phyloP scores from a whole-genome alignment of 306 rosid genomes.

The Abrus precatorius region DNA sequence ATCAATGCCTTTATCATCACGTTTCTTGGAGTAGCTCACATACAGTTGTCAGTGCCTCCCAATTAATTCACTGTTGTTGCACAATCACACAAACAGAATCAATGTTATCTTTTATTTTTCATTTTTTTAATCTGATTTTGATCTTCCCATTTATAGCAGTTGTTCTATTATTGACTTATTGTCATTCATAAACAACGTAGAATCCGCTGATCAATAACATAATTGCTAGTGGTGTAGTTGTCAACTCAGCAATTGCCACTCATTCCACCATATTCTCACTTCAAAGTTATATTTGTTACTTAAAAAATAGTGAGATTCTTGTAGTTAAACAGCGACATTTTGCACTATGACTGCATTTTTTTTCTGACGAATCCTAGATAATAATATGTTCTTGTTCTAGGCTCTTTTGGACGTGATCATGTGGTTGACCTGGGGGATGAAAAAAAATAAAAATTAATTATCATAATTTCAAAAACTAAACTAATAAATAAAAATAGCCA shows the following conservation, averaged over 20 bases:
- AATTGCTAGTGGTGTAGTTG: constrained; percentile 11
- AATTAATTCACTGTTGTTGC: neutral
- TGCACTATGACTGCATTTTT: neutral
- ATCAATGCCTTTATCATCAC: constrained; percentile 40
- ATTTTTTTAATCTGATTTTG: neutral
- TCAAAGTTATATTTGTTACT: neutral
- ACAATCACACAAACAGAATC: neutral
- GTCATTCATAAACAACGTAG: neutral
- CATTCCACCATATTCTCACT: neutral
- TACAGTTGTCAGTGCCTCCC: neutral
- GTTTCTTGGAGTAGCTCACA: constrained; percentile 32
- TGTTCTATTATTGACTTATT: neutral
- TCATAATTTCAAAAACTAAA: neutral
- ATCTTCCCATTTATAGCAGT: neutral
- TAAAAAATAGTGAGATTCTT: neutral
- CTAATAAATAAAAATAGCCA: neutral
- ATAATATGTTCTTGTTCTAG: neutral
- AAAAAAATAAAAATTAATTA: too few relatives aligned
- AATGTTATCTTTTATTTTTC: neutral
- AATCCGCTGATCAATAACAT: neutral
- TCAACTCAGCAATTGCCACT: constrained; percentile 5
- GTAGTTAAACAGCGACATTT: neutral
- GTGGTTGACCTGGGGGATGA: neutral
- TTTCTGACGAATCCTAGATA: neutral
- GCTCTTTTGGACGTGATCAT: neutral